These are phyloP conservation scores for Mycena floridula DNA, from an alignment of 768 basidiomycete genomes.

Conservation along the genomic window DNA sequence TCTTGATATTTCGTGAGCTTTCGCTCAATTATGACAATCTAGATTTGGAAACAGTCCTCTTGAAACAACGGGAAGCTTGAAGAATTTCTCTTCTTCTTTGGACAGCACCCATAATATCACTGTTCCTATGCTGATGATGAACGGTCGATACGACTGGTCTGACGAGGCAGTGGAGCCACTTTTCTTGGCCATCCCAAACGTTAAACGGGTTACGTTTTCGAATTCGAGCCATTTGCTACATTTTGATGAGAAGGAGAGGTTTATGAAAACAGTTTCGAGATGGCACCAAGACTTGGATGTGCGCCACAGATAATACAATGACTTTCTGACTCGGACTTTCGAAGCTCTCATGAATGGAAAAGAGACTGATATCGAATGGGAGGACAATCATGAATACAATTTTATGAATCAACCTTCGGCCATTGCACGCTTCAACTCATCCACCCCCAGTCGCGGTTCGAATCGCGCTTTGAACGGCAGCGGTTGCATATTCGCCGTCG, in stretches of 20 bases:
- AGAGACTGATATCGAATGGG: too few relatives aligned
- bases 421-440: too few relatives aligned
- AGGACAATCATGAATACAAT: too few relatives aligned
- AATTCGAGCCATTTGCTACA: conserved; percentile 27
- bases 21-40: conserved; percentile 9
- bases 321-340: too few relatives aligned
- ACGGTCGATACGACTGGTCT: conserved; percentile 29
- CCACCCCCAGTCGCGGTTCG: conserved; percentile 31
- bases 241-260: conserved; percentile 26
- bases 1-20: neutral
- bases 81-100: conserved; percentile 25
- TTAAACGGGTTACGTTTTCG: conserved; percentile 29
- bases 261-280: conserved; percentile 24
- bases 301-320: too few relatives aligned
- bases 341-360: too few relatives aligned
- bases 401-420: too few relatives aligned
- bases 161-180: conserved; percentile 23
- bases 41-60: conserved; percentile 16
- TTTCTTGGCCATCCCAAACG: conserved; percentile 23
- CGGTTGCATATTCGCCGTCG: conserved; percentile 61
- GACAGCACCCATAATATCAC: conserved; percentile 22
- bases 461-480: conserved; percentile 54
- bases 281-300: too few relatives aligned
- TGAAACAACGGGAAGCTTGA: conserved; percentile 23
- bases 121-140: conserved; percentile 25